Conservation (phyloP, 2,329 filamentous ascomycete genomes). For the Alternaria infectoria region DNA sequence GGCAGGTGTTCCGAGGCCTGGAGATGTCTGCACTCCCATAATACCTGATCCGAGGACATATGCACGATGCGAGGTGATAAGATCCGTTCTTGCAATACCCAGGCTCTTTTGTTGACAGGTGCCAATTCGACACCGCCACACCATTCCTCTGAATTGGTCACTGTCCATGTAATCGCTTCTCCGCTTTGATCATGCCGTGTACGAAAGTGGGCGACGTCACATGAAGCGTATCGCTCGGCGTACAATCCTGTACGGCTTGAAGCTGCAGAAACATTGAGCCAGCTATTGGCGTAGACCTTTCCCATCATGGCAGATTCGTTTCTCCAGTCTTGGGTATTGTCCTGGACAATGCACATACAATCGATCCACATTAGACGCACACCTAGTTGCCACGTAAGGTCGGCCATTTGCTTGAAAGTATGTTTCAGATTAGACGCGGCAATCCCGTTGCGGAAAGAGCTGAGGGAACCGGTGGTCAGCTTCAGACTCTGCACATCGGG, state of each 20-base stretch:
- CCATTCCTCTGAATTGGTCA: fast-evolving
- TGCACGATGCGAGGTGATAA: not conserved
- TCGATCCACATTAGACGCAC: not conserved
- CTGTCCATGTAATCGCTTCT: not conserved
- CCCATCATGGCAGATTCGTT: not conserved
- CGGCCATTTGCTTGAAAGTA: not conserved
- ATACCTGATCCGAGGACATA: no score
- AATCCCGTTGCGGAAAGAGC: not conserved
- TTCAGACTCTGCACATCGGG: fast-evolving
- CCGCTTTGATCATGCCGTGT: no score
- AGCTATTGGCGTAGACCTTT: not conserved
- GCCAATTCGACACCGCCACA: fast-evolving
- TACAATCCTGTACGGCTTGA: no score
- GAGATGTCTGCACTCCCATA: not conserved
- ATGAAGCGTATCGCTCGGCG: no score
- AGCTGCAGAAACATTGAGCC: not conserved
- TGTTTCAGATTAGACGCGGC: fast-evolving
- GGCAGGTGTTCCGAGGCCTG: not conserved
- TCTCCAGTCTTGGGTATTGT: not conserved
- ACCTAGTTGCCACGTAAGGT: not conserved
- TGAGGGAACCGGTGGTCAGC: no score
- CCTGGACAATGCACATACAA: not conserved
- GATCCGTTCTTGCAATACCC: not conserved
- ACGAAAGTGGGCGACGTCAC: no score
- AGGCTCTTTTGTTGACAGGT: not conserved